Conservation (phyloP, 139 green algal genomes). For the Monoraphidium neglectum region DNA sequence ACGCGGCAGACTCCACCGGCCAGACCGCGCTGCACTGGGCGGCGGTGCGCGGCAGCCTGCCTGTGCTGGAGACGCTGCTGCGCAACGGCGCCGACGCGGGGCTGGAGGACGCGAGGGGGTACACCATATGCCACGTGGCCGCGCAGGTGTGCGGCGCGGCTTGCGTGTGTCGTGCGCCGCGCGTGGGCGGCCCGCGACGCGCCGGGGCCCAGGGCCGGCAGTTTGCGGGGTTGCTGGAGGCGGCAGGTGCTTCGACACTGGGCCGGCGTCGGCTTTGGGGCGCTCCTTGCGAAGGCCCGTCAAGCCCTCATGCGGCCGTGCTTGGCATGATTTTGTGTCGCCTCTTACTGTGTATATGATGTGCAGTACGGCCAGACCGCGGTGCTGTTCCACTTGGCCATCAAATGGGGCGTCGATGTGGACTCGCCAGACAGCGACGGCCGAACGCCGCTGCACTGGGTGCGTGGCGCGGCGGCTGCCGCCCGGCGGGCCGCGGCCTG, state of each 20-base stretch:
- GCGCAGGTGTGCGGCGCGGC: constrained; percentile 5
- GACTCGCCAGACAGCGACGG: constrained; percentile 80
- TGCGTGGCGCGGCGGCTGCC: no score
- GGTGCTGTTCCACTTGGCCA: constrained; percentile 87
- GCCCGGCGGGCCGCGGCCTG: no score
- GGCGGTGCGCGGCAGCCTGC: constrained; percentile 75
- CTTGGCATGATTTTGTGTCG: neutral
- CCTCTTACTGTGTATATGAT: constrained; percentile 71
- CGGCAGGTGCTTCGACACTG: no score
- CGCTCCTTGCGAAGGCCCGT: neutral
- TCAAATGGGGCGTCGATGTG: constrained; percentile 85
- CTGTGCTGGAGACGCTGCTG: constrained; percentile 79
- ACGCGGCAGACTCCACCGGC: constrained; percentile 72
- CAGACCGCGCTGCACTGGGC: constrained; percentile 92
- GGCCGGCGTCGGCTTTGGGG: no score
- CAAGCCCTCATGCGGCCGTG: constrained; percentile 1
- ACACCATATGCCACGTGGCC: constrained; percentile 61
- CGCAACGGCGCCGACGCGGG: constrained; percentile 53
- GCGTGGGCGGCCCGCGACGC: no score
- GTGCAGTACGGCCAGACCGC: constrained; percentile 96
- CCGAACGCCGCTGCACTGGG: constrained; percentile 84
- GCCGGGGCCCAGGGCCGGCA: no score
- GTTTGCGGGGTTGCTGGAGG: no score
- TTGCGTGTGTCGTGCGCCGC: no score
- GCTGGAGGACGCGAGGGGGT: constrained; percentile 68